These are phyloP conservation scores for Penicillium sp. DNA, from an alignment of 2,329 filamentous ascomycete species.

Conservation along the genomic window DNA sequence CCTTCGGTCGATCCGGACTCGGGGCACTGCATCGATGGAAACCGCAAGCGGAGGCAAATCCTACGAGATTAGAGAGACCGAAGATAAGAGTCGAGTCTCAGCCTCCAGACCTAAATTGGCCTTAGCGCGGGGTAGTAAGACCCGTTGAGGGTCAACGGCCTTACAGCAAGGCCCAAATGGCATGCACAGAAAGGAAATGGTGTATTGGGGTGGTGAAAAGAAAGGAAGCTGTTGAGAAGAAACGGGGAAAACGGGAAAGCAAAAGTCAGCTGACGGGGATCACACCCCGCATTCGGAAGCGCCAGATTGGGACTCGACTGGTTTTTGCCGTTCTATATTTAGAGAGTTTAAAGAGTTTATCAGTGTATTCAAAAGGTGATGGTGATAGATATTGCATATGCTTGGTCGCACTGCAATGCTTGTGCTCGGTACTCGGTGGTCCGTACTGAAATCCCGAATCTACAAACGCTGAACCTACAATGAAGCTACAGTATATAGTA, in stretches of 20 bases:
- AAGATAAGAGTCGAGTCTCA: slow-evolving; percentile 16
- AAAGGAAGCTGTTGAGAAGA: not conserved
- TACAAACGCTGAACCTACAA: too few species aligned
- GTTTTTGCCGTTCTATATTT: not conserved
- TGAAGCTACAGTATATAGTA: not conserved
- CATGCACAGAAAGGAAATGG: slow-evolving; percentile 5
- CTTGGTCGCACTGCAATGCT: not conserved
- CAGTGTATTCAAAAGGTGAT: not conserved
- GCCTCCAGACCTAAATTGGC: slow-evolving; percentile 19
- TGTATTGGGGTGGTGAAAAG: not conserved
- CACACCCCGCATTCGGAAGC: slow-evolving; percentile 12
- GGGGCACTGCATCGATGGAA: slow-evolving; percentile 11
- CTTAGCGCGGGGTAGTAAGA: slow-evolving; percentile 17
- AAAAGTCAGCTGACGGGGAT: slow-evolving; percentile 10
- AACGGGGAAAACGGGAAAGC: not conserved
- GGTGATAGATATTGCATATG: not conserved
- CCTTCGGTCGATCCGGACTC: slow-evolving; percentile 17
- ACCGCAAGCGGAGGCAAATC: slow-evolving; percentile 7
- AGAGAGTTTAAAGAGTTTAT: not conserved
- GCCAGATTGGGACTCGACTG: slow-evolving; percentile 5
- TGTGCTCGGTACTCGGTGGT: not conserved
- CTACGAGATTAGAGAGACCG: slow-evolving; percentile 5
- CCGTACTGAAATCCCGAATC: not conserved
- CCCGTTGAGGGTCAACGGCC: slow-evolving; percentile 21
- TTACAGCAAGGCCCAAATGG: slow-evolving; percentile 1